phyloP scores from a whole-genome alignment of 441 rosid species.

The Adansonia grandidieri region DNA sequence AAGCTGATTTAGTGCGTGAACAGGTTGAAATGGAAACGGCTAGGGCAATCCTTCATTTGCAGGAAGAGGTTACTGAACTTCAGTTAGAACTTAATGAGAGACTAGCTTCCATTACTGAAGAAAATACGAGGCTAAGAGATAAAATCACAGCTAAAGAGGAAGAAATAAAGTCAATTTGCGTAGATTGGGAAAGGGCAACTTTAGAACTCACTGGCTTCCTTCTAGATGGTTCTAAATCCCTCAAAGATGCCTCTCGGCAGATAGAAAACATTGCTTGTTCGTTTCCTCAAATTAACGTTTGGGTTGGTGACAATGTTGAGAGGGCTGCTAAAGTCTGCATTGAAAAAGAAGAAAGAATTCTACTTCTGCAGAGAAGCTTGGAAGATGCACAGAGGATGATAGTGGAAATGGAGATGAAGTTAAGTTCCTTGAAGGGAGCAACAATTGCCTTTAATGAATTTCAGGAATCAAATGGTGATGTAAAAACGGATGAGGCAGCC shows the following conservation, averaged over 20 bases:
- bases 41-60: conserved; percentile 80
- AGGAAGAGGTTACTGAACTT: conserved; percentile 74
- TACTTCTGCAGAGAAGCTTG: conserved; percentile 78
- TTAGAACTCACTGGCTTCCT: conserved; percentile 87
- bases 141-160: conserved; percentile 64
- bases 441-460: conserved; percentile 61
- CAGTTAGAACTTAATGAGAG: conserved; percentile 66
- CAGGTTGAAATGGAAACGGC: conserved; percentile 89
- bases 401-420: conserved; percentile 75
- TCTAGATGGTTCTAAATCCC: conserved; percentile 84
- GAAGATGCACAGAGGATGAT: conserved; percentile 83
- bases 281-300: conserved; percentile 69
- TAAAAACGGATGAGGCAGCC: conserved; percentile 44
- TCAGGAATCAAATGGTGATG: conserved; percentile 44
- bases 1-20: conserved; percentile 69
- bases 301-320: conserved; percentile 74
- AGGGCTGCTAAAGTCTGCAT: conserved; percentile 78
- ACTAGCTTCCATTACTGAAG: conserved; percentile 55
- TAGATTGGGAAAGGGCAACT: conserved; percentile 89
- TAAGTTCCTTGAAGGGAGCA: conserved; percentile 76
- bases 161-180: conserved; percentile 50
- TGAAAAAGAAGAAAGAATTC: conserved; percentile 81
- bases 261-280: conserved; percentile 67
- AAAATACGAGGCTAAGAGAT: conserved; percentile 61
- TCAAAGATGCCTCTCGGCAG: conserved; percentile 77